Evolutionary conservation across 163 green algal species (phyloP).

Genomic region (Chlamydomonas reinhardtii): DNA sequence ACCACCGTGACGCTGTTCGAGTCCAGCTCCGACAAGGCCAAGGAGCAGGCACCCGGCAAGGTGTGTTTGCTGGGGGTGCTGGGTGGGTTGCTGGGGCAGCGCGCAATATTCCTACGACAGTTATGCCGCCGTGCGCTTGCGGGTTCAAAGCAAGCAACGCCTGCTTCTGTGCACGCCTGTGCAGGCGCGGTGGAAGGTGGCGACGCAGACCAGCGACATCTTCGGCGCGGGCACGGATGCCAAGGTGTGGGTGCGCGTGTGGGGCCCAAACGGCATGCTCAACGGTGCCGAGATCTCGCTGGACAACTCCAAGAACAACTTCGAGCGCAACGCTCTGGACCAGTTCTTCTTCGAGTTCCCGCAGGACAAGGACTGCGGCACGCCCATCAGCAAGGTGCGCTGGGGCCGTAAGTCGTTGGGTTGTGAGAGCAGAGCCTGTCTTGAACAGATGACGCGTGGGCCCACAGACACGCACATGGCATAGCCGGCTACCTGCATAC

Average conservation of each 20-base stretch:
- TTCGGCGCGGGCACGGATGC: slow-evolving; percentile 73
- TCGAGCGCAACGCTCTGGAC: slow-evolving; percentile 56
- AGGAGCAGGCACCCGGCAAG: slow-evolving; percentile 48
- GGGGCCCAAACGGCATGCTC: slow-evolving; percentile 59
- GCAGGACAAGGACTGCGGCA: slow-evolving; percentile 60
- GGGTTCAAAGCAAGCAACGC: no score
- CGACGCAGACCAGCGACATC: slow-evolving; percentile 65
- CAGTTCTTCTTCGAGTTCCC: slow-evolving; percentile 67
- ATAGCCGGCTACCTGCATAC: no score
- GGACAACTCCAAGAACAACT: slow-evolving; percentile 66
- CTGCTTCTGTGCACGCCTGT: background rate
- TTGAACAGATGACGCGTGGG: no score
- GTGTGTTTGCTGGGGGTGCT: background rate
- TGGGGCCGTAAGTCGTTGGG: no score
- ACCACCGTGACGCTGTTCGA: slow-evolving; percentile 55
- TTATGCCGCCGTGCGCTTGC: no score
- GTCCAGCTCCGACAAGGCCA: slow-evolving; percentile 35
- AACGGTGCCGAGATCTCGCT: slow-evolving; percentile 56
- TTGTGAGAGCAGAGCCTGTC: no score
- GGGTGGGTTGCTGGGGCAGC: background rate
- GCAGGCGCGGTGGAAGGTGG: slow-evolving; percentile 59
- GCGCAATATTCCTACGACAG: no score
- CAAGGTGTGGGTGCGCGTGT: slow-evolving; percentile 62
- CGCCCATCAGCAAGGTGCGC: slow-evolving; percentile 50
- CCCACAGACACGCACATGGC: background rate